These are phyloP conservation scores for Geranium incanum DNA, from an alignment of 441 rosid genomes.

Conservation along the genomic window DNA sequence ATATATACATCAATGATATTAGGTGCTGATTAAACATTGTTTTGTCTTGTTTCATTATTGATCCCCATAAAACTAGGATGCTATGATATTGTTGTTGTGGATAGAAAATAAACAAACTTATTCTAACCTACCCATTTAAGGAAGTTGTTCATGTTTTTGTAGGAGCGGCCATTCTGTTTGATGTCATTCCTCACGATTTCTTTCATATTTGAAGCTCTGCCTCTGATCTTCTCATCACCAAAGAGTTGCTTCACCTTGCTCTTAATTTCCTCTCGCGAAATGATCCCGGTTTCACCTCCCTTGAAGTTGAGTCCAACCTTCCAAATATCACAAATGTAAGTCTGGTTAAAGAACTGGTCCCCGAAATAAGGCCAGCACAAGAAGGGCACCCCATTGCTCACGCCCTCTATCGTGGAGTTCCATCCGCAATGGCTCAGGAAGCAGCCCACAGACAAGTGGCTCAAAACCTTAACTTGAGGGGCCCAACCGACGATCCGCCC, in stretches of 20 bases:
- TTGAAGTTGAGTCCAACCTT: slow-evolving; percentile 13
- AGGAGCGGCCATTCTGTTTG: slow-evolving; percentile 36
- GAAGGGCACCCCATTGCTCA: slow-evolving; percentile 19
- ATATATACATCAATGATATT: no score
- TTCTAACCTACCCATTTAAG: slow-evolving; percentile 38
- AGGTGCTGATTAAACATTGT: no score
- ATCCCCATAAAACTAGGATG: no score
- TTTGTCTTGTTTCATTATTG: no score
- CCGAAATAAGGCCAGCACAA: slow-evolving; percentile 20
- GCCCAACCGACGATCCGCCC: slow-evolving; percentile 26
- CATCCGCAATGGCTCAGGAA: slow-evolving; percentile 32
- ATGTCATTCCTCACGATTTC: slow-evolving; percentile 20
- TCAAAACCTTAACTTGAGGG: slow-evolving; percentile 23
- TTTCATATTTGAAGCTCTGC: slow-evolving; percentile 22
- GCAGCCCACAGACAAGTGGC: slow-evolving; percentile 20
- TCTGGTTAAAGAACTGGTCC: slow-evolving; percentile 11
- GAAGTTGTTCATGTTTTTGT: slow-evolving; percentile 32
- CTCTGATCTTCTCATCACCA: neutral
- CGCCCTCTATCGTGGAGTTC: slow-evolving; percentile 12
- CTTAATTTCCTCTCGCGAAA: neutral
- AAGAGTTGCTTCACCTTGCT: slow-evolving; percentile 5
- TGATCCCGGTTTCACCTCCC: slow-evolving; percentile 5
- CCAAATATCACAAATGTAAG: slow-evolving; percentile 20
- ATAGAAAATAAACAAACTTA: no score
- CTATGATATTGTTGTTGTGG: no score